Evolutionary conservation across 306 rosid species (phyloP).

Genomic region (Ormosia emarginata): DNA sequence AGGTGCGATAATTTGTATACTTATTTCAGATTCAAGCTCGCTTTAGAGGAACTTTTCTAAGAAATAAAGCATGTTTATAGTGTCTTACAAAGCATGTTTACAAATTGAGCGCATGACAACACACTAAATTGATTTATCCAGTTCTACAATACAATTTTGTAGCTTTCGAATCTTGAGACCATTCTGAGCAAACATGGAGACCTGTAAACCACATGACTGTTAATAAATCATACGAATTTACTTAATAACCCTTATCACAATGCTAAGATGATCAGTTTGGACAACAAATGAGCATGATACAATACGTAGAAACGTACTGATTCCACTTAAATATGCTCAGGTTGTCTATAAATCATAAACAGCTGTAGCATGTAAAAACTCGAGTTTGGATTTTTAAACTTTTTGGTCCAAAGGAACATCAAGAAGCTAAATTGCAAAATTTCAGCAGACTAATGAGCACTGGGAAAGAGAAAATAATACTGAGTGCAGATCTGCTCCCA

Average conservation of each 20-base stretch:
- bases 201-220: not conserved
- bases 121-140: not conserved
- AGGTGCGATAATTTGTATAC: too few species aligned
- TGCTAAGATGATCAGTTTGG: not conserved
- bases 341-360: not conserved
- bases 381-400: not conserved
- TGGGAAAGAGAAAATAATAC: not conserved
- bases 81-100: not conserved
- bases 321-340: not conserved
- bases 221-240: not conserved
- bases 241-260: not conserved
- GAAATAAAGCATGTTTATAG: not conserved
- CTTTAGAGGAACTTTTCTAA: too few species aligned
- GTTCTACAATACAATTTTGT: not conserved
- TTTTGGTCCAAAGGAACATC: not conserved
- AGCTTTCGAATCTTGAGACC: not conserved
- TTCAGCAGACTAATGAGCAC: not conserved
- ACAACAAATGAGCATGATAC: not conserved
- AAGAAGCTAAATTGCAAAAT: conserved; percentile 19
- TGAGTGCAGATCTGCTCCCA: not conserved
- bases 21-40: too few species aligned
- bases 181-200: not conserved
- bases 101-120: not conserved
- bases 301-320: not conserved
- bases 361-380: not conserved